Evolutionary conservation across 371 early-diverging fungal genomes (phyloP), one percentile per base, ranked within the genome.

Genomic region (Syncephalastrum sp.): DNA sequence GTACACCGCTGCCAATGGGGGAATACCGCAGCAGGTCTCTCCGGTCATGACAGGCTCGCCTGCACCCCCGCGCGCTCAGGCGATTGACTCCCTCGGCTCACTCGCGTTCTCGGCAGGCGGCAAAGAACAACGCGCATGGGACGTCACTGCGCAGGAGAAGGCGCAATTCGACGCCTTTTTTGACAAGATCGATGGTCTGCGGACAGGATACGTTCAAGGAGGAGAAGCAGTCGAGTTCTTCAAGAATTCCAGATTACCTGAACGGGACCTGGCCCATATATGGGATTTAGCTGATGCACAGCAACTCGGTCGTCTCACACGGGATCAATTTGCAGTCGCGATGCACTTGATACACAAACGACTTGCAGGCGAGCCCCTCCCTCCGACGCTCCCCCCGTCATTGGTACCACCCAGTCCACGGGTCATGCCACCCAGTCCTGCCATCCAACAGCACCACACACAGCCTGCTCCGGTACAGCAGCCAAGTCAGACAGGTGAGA

Each of bases 251-350:
- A 90, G 92, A 0, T 69, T 96, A 27, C 77, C 86, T 5, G 83
- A 84, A 45, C 53, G 65, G 13, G 91, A 92, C 47, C 72, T 96
- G 42, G 90, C 84, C 13, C 84, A 88, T 43, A 85, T 96, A 47
- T 96, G 96, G 70, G 84, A 81, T 55, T 80, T 96, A 41, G 86
- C 92, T 4, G 95, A 95, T 63, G 85, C 82, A 25, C 82, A 85
- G 48, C 82, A 87, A 52, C 78, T 79, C 47, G 95, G 94, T 24
- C 82, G 86, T 44, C 82, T 97, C 48, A 89, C 89, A 59, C 59
- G 84, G n/a, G 89, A 93, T 62, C 94, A 96, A 69, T 97, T 96
- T 70, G 90, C 94, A 7, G 88, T 94, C n/a, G 95, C 96, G 4
- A 95, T 97, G 94, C 90, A 94, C 72, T 67, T 96, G 19, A 88